Evolutionary conservation across 106 monocot species (phyloP).

Genomic region (Dioscorea dumetorum): DNA sequence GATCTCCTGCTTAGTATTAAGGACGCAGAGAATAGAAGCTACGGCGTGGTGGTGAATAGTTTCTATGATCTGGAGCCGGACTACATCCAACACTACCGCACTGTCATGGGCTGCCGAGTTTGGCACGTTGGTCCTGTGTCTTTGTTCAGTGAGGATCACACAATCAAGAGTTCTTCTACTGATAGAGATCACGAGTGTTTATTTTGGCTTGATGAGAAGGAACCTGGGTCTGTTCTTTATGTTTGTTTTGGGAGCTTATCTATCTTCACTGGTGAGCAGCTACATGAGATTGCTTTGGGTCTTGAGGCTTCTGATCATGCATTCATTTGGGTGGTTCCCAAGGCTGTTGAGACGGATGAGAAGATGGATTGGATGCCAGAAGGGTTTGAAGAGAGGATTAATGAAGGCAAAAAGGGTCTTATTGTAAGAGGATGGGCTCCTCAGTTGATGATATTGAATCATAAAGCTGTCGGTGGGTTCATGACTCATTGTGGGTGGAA

Average conservation of each 20-base stretch:
- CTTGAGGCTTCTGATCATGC: background rate
- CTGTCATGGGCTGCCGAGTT: background rate
- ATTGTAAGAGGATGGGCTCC: conserved; percentile 2
- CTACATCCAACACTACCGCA: background rate
- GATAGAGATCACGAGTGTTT: background rate
- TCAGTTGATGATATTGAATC: background rate
- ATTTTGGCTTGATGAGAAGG: conserved; percentile 9
- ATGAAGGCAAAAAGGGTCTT: background rate
- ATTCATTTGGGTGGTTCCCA: conserved; percentile 1
- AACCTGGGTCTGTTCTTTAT: conserved; percentile 1
- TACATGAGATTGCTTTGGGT: background rate
- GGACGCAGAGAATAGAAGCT: background rate
- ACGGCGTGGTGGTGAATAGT: background rate
- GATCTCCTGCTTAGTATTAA: too few species aligned
- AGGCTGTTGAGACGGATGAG: background rate
- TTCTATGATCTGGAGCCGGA: conserved; percentile 2
- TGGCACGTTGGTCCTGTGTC: background rate
- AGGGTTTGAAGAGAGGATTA: background rate
- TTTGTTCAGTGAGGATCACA: background rate
- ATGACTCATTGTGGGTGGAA: conserved; percentile 24
- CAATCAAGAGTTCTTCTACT: too few species aligned
- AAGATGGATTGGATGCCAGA: background rate
- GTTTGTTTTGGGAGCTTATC: conserved; percentile 3
- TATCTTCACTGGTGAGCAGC: background rate
- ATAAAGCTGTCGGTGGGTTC: background rate